phyloP scores from a whole-genome alignment of 495 filamentous ascomycete species.

The Rostrohypoxylon terebratum region DNA sequence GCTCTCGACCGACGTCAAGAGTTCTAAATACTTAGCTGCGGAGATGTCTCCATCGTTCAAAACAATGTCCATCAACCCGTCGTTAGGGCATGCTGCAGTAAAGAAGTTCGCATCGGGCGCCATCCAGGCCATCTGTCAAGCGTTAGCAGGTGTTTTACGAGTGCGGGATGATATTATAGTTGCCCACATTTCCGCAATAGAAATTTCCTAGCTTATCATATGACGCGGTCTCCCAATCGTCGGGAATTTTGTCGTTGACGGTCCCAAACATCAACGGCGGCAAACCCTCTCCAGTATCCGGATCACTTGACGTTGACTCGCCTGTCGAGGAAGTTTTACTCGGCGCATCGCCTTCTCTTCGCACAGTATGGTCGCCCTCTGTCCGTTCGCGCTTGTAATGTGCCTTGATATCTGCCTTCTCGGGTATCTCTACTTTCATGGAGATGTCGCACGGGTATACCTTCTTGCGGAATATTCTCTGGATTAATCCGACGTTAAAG shows the following conservation, averaged over 20 bases:
- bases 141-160: slow-evolving; percentile 5
- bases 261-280: slow-evolving; percentile 84
- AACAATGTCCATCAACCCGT: slow-evolving; percentile 87
- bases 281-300: slow-evolving; percentile 61
- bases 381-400: slow-evolving; percentile 70
- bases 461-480: slow-evolving; percentile 75
- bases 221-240: slow-evolving; percentile 77
- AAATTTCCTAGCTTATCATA: slow-evolving; percentile 88
- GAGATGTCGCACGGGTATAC: slow-evolving; percentile 91
- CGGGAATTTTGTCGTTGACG: slow-evolving; percentile 77
- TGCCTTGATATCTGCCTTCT: slow-evolving; percentile 78
- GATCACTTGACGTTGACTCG: slow-evolving; percentile 34
- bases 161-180: not conserved
- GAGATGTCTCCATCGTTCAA: slow-evolving; percentile 80
- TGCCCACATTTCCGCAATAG: slow-evolving; percentile 83
- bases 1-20: slow-evolving; percentile 75
- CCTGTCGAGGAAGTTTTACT: slow-evolving; percentile 19
- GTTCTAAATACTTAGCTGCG: slow-evolving; percentile 69
- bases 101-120: slow-evolving; percentile 89
- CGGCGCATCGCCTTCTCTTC: slow-evolving; percentile 21
- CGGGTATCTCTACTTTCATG: slow-evolving; percentile 80
- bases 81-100: slow-evolving; percentile 81
- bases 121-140: slow-evolving; percentile 83
- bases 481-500: slow-evolving; percentile 85
- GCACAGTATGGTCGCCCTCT: slow-evolving; percentile 33